Conservation (phyloP, 768 basidiomycete genomes). For the Gelatoporia subvermispora region DNA sequence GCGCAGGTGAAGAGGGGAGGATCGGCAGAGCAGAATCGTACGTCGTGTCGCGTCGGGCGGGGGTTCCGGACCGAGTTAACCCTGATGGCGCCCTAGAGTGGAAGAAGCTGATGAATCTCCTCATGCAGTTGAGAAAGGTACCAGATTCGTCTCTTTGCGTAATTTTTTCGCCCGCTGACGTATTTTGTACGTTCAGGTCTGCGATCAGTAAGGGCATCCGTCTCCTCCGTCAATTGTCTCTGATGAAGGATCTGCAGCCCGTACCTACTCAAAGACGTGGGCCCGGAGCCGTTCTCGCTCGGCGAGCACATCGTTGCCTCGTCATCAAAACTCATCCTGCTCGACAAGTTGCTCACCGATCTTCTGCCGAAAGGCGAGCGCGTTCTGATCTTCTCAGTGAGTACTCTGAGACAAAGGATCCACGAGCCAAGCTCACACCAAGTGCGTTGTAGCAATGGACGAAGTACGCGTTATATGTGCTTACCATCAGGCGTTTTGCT, state of each 20-base stretch:
- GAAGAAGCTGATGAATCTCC: conserved; percentile 58
- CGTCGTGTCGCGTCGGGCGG: conserved; percentile 1
- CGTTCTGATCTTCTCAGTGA: conserved; percentile 65
- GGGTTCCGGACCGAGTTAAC: no score
- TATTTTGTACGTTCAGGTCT: background rate
- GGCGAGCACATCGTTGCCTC: conserved; percentile 54
- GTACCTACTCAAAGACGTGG: conserved; percentile 45
- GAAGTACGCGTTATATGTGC: conserved; percentile 23
- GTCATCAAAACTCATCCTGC: conserved; percentile 50
- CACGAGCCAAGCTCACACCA: conserved; percentile 3
- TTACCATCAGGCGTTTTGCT: background rate
- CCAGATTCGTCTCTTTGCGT: conserved; percentile 41
- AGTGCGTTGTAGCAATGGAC: conserved; percentile 57
- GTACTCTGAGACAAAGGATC: conserved; percentile 11
- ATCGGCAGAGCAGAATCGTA: conserved; percentile 28
- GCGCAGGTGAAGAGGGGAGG: conserved; percentile 31
- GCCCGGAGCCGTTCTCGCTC: conserved; percentile 44
- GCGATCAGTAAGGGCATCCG: background rate
- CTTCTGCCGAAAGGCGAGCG: conserved; percentile 55
- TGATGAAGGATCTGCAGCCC: conserved; percentile 33
- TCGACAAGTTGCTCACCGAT: conserved; percentile 56
- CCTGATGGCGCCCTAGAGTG: conserved; percentile 37
- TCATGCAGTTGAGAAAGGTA: conserved; percentile 62
- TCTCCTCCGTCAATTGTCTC: background rate
- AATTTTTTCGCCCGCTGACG: background rate